Base-by-base conservation (phyloP, 73 alveolate genomes). In the Paramecium tetraurelia region DNA sequence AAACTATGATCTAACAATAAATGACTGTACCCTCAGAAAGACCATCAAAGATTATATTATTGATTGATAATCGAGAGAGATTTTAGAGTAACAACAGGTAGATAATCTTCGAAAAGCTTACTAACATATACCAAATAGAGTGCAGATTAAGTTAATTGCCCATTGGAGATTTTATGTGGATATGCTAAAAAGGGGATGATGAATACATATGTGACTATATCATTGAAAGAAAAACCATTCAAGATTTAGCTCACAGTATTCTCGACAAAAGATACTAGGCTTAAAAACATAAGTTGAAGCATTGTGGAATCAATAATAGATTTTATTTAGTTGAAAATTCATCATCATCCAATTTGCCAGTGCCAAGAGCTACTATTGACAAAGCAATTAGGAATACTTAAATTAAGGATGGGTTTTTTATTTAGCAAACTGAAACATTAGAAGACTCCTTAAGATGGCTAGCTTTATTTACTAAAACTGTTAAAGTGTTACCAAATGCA, bases 211-310 rank as follows among this genome's bases (percentile, higher is more conserved):
- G 97, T 27, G 99, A 97, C 85, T 95, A 94, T 92, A 96, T 97
- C 20, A 94, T 96, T 14, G 99, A 97, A 85, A 95, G 99, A 80
- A 97, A 97, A 92, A 97, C 99, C 1, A 93, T 95, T 58, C 95
- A 95, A 87, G 99, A 97, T 94, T 94, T 97, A 36, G 98, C 99
- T 36, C 95, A 97, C 22, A 93, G 98, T 5, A 97, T 97, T 6
- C 38, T 96, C 1, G 99, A 97, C 94, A 99, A 99, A 21, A 87
- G 99, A 68, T 97, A 97, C 92, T 95, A 89, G 18, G 98, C 95
- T 84, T 97, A 97, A 89, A 97, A 97, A 93, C 97, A 93, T 83
- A 89, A 98, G 36, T 89, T 97, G 44, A 96, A 94, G 75, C 93
- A 95, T 92, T 89, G 98, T 20, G 97, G 97, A 18, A 95, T 96